Conservation (phyloP, 2,329 filamentous ascomycete species). For the Xylariaceae sp. region DNA sequence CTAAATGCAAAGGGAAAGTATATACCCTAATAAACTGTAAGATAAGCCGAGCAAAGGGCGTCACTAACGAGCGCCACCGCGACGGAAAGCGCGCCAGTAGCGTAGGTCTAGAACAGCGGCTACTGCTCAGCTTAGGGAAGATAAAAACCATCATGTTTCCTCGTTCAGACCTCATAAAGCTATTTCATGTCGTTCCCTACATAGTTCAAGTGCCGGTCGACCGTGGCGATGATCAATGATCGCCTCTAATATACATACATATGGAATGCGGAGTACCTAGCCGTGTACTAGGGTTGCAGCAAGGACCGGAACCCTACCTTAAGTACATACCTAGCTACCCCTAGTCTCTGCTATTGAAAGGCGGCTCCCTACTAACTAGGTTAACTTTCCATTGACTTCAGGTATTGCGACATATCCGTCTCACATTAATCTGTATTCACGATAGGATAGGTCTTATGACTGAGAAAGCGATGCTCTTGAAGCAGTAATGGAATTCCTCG, state of each 20-base stretch:
- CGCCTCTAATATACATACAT: neutral
- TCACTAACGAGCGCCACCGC: neutral
- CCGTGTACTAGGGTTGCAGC: neutral
- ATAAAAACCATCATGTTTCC: neutral
- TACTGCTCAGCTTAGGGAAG: neutral
- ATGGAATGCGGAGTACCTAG: slow-evolving; percentile 6
- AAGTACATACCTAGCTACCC: too few species aligned
- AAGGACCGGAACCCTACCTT: slow-evolving; percentile 7
- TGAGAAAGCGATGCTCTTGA: neutral
- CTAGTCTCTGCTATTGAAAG: neutral
- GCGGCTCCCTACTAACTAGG: neutral
- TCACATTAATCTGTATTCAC: neutral
- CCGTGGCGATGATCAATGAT: neutral
- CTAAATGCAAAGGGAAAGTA: too few species aligned
- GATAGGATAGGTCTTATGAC: neutral
- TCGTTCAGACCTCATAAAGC: neutral
- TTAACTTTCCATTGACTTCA: neutral
- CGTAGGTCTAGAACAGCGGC: slow-evolving; percentile 1
- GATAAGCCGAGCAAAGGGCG: slow-evolving; percentile 1
- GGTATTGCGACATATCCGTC: neutral
- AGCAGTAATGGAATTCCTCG: slow-evolving; percentile 1
- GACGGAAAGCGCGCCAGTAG: neutral
- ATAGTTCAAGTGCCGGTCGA: slow-evolving; percentile 3
- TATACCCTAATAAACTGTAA: neutral
- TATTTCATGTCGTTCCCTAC: neutral